A percentile compares a stretch with the other conserved stretches of the same genome.
Conservation (phyloP, 345 rosid genomes). For the Brassica nigra region DNA sequence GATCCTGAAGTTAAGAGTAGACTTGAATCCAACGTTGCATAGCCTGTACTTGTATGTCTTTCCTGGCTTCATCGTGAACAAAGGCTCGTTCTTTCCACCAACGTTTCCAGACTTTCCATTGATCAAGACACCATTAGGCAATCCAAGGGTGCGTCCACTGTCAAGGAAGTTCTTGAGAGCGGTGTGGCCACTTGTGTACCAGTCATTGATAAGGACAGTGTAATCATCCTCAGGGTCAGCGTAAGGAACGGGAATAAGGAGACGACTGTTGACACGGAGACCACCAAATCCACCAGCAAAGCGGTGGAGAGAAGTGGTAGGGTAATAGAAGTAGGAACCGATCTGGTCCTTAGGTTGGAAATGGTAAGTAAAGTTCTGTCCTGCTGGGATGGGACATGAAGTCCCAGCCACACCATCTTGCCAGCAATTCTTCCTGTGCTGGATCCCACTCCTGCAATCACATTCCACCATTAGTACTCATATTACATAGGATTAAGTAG, state of each 20-base stretch:
- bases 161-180: slow-evolving; percentile 2
- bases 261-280: neutral
- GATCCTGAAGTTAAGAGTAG: neutral
- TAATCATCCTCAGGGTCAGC: slow-evolving; percentile 3
- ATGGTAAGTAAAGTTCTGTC: slow-evolving; percentile 1
- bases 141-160: neutral
- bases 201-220: neutral
- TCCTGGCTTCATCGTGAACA: neutral
- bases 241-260: neutral
- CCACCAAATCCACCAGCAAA: neutral
- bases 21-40: neutral
- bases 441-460: neutral
- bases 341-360: neutral
- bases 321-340: neutral
- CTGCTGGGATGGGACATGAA: neutral
- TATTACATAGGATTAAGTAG: neutral
- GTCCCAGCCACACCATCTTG: slow-evolving; percentile 3
- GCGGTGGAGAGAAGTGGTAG: neutral
- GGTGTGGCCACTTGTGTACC: neutral
- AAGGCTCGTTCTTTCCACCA: neutral
- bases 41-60: slow-evolving; percentile 1
- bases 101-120: neutral
- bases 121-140: neutral
- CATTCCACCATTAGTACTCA: neutral
- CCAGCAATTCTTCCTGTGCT: slow-evolving; percentile 2